Evolutionary conservation across 2,329 filamentous ascomycete genomes (phyloP).

Genomic region (Pseudogymnoascus sp.): DNA sequence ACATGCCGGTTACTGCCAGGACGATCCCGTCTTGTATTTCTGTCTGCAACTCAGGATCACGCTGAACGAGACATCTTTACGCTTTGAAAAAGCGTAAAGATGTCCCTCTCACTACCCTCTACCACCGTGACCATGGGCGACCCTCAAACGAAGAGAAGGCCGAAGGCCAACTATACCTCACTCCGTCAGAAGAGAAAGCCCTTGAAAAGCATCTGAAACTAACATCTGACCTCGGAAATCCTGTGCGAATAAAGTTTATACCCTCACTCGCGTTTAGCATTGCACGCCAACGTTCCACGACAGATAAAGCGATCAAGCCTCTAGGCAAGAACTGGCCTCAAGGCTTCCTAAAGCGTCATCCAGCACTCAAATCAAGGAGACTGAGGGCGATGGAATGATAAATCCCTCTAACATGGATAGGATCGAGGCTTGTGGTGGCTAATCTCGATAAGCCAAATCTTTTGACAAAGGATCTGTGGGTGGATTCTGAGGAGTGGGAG

Average conservation of each 20-base stretch:
- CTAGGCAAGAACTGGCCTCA: conserved; percentile 18
- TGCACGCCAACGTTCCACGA: conserved; percentile 15
- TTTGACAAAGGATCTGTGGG: conserved; percentile 13
- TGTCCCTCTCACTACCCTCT: conserved; percentile 24
- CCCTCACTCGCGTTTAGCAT: conserved; percentile 16
- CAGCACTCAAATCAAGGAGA: conserved; percentile 17
- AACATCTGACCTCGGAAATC: conserved; percentile 13
- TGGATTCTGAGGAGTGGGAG: background rate
- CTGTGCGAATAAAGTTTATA: conserved; percentile 14
- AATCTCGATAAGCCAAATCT: conserved; percentile 14
- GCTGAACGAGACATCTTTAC: too few relatives aligned
- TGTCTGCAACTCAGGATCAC: background rate
- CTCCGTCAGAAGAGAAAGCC: conserved; percentile 25
- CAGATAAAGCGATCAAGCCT: conserved; percentile 15
- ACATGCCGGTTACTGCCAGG: background rate
- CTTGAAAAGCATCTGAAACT: conserved; percentile 14
- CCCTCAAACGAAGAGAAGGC: conserved; percentile 26
- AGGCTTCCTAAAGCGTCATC: conserved; percentile 20
- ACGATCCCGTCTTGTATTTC: background rate
- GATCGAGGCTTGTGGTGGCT: conserved; percentile 12
- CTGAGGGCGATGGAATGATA: conserved; percentile 17
- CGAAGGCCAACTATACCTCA: conserved; percentile 26
- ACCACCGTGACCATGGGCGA: conserved; percentile 21
- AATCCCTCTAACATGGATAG: conserved; percentile 13
- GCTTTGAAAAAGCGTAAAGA: conserved; percentile 11